Evolutionary conservation across 176 grass and related monocot species (phyloP), one percentile per base, ranked within the genome.

Genomic region (Microstegium vimineum): DNA sequence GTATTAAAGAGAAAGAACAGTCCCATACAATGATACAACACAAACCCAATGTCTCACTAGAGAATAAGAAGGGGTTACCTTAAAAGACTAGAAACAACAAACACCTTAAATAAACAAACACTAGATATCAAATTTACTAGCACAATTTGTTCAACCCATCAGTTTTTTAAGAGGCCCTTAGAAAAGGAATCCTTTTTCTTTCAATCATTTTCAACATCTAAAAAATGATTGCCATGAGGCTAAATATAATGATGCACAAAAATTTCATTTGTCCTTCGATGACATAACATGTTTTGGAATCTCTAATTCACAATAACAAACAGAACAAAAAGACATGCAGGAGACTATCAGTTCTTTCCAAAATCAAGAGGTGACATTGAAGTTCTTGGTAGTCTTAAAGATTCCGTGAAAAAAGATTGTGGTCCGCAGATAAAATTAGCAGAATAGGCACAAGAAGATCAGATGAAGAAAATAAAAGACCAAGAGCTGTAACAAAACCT

Each of bases 401-500:
- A 86, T 38, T 38, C 49, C 78, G 20, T 69, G 31, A 36, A 22
- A 83, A 51, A 89, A 49, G 28, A 66, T 69, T 82, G 16, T 71
- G 23, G 36, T 52, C 62, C 7, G 5, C 9, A 59, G 40, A 52
- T 17, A 73, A 78, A 84, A 76, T 38, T 75, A 76, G 71, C 3
- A 86, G 16, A 60, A 45, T 30, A 57, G 31, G 36, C 5, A 63
- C 8, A 71, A 10, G 2, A 52, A 59, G 10, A 79, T 41, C n/a
- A 75, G 2, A 16, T 66, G 22, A 13, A 43, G 22, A 61, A 35
- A 77, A 66, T n/a, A 81, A 62, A 75, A 69, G 26, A 72, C 47
- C 42, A 64, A 71, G 3, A 66, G 18, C 32, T 23, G 36, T 57
- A 54, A 52, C 35, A 82, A 56, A 45, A 99, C 97, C 91, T 96